phyloP scores from a whole-genome alignment of 768 basidiomycete genomes.

The Gelatoporia subvermispora region DNA sequence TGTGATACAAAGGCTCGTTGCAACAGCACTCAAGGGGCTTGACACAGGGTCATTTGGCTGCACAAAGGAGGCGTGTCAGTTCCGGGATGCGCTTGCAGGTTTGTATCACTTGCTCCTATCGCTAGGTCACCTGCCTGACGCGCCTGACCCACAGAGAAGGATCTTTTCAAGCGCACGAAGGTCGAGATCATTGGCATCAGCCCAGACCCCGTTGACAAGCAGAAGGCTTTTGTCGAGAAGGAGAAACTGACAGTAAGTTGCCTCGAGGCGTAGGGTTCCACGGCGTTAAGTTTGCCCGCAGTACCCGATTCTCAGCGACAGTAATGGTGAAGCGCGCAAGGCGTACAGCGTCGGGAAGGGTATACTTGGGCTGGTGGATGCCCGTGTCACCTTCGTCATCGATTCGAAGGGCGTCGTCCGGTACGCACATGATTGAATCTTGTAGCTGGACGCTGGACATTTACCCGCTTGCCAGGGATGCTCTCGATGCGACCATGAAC shows the following conservation, averaged over 20 bases:
- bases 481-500: conserved; percentile 55
- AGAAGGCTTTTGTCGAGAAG: conserved; percentile 71
- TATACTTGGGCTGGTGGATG: conserved; percentile 58
- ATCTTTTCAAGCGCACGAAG: conserved; percentile 58
- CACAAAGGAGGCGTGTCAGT: conserved; percentile 77
- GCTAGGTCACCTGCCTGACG: neutral
- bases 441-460: neutral
- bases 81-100: conserved; percentile 75
- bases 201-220: conserved; percentile 64
- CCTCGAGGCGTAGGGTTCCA: neutral
- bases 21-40: neutral
- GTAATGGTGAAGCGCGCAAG: conserved; percentile 54
- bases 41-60: conserved; percentile 65
- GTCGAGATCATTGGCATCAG: conserved; percentile 72
- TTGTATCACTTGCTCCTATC: conserved; percentile 16
- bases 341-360: conserved; percentile 64
- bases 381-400: conserved; percentile 73
- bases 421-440: conserved; percentile 30
- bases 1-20: neutral
- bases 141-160: conserved; percentile 44
- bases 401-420: conserved; percentile 65
- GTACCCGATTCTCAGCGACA: conserved; percentile 80
- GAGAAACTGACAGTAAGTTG: conserved; percentile 55
- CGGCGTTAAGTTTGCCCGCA: conserved; percentile 18
- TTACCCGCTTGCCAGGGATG: conserved; percentile 38